phyloP scores from a whole-genome alignment of 192 early-diverging fungal genomes.

The Backusella morwellensis region DNA sequence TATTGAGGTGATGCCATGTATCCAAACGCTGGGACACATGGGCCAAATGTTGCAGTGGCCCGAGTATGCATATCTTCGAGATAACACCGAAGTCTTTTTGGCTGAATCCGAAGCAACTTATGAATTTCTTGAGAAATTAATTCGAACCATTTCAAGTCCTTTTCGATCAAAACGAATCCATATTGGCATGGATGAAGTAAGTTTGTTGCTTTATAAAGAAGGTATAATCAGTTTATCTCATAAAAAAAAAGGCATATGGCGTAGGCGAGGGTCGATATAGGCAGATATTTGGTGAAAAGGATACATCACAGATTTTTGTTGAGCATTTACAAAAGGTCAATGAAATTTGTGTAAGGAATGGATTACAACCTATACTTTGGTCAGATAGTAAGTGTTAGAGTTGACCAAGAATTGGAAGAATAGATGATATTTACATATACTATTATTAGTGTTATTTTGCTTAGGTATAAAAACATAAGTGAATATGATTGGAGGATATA shows the following conservation, averaged over 20 bases:
- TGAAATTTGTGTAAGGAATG: constrained; percentile 61
- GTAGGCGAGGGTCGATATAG: constrained; percentile 82
- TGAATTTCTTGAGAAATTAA: constrained; percentile 71
- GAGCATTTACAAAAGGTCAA: constrained; percentile 74
- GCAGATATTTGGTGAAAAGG: constrained; percentile 72
- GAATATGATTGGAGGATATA: neutral
- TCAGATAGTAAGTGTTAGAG: constrained; percentile 63
- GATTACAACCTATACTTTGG: constrained; percentile 80
- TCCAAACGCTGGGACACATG: constrained; percentile 87
- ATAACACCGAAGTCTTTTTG: constrained; percentile 80
- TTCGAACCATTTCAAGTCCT: constrained; percentile 61
- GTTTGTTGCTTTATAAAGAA: neutral
- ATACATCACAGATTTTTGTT: constrained; percentile 70
- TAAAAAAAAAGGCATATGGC: constrained; percentile 54
- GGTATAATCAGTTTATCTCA: constrained; percentile 1
- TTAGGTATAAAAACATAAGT: constrained; percentile 13
- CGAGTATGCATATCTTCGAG: constrained; percentile 68
- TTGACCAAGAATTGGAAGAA: neutral
- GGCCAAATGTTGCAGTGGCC: constrained; percentile 93
- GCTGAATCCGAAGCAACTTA: constrained; percentile 75
- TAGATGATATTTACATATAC: neutral
- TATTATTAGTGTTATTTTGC: constrained; percentile 21
- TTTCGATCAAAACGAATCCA: constrained; percentile 80
- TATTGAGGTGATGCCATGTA: constrained; percentile 86
- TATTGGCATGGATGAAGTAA: constrained; percentile 85